Base-by-base conservation (phyloP, 2,329 filamentous ascomycete genomes). In the Teratosphaeria pseudoeucalypti region DNA sequence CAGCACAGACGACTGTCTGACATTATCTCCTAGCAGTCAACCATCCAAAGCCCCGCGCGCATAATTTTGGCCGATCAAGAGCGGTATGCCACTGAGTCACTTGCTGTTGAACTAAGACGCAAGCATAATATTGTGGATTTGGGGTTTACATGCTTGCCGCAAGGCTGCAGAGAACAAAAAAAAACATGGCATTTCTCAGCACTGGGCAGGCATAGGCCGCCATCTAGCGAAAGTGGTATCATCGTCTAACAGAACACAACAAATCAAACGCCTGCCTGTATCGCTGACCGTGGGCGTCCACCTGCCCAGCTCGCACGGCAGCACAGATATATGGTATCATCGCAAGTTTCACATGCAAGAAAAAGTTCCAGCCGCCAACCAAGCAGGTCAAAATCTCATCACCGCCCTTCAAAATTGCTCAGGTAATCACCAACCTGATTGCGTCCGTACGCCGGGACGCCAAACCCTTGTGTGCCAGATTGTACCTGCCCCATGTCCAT, bases 401-500 rank as follows among this genome's bases (percentile, higher is more conserved):
- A 72, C 57, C 70, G 67, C 43, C 70, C 70, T 57, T 72, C 70
- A 58, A 71, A 72, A 61, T 71, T 69, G 53, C 66, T 68, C 55
- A 70, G 47, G 58, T 71, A 71, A 56, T 71, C 70, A 34, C 58
- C 56, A 16, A 58, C 37, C 56, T 60, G 60, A 32, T 59, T 62
- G 6, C 58, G 55, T 10, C 43, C 39, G n/a, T 56, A 37, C 11
- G 43, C n/a, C 43, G 16, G 43, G 27, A 37, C 57, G 27, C 58
- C 55, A 52, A 54, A 60, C 2, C 56, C 58, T 55, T 56, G 52
- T 4, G 27, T 26, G 2, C 57, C 59, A 16, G 34, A 27, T 26
- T 65, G 65, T 34, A 60, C 57, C 23, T 64, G 64, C 14, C 58
- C 32, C 27, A 55, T 37, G 6, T 55, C 56, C 60, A 66, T 61